A percentile compares a stretch with the other conserved stretches of the same genome.
Conservation (phyloP, 169 alveolate genomes). For the Eimeria sp. region DNA sequence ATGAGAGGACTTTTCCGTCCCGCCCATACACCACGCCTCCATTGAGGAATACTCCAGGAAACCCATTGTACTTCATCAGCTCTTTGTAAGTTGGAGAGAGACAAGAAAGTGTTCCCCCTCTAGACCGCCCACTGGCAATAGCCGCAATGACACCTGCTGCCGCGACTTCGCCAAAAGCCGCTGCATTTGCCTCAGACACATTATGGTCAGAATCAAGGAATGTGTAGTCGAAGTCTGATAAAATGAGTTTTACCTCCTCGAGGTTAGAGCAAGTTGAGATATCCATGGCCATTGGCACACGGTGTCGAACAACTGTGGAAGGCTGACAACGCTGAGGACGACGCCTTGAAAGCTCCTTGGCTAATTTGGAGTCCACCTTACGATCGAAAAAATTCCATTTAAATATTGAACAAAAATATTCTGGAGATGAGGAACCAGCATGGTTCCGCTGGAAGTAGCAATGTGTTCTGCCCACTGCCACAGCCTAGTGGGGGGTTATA, state of each 20-base stretch:
- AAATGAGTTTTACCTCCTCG: slow-evolving; percentile 50
- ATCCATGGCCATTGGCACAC: slow-evolving; percentile 47
- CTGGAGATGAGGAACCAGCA: not conserved
- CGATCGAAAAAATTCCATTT: not conserved
- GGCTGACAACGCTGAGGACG: not conserved
- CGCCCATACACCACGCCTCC: slow-evolving; percentile 86
- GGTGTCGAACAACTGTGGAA: not conserved
- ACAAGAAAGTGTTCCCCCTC: slow-evolving; percentile 55
- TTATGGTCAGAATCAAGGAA: slow-evolving; percentile 69
- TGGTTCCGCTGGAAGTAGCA: not conserved
- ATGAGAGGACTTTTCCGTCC: slow-evolving; percentile 81
- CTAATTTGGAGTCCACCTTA: not conserved
- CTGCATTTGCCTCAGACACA: slow-evolving; percentile 49
- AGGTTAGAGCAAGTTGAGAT: slow-evolving; percentile 40
- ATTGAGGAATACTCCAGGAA: slow-evolving; percentile 87
- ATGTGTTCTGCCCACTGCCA: slow-evolving; percentile 27
- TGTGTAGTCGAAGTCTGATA: slow-evolving; percentile 81
- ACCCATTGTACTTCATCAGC: slow-evolving; percentile 69
- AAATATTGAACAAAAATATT: not conserved
- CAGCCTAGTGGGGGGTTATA: slow-evolving; percentile 17
- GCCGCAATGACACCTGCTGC: slow-evolving; percentile 65
- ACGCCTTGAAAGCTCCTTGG: not conserved
- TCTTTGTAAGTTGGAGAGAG: slow-evolving; percentile 3
- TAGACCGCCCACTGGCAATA: slow-evolving; percentile 78
- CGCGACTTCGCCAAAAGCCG: slow-evolving; percentile 54